phyloP scores from a whole-genome alignment of 2,329 filamentous ascomycete species.

The Alternaria conjuncta region DNA sequence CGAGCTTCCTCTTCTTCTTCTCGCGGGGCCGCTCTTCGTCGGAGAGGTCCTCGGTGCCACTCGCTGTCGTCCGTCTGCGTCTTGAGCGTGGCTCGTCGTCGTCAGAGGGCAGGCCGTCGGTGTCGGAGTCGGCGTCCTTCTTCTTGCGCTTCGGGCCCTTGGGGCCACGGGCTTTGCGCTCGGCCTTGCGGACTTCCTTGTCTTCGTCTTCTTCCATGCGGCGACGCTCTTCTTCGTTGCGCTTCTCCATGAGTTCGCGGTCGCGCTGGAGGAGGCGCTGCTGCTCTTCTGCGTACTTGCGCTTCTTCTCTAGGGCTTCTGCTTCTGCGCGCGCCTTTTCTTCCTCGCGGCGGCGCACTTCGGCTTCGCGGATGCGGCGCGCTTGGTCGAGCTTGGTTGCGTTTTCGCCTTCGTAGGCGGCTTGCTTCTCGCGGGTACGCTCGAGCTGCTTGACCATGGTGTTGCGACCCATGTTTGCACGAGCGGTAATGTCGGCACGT shows the following conservation, averaged over 20 bases:
- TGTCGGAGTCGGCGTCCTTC: constrained; percentile 61
- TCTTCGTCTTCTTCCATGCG: constrained; percentile 71
- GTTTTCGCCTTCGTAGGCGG: constrained; percentile 92
- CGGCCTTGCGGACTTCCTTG: constrained; percentile 75
- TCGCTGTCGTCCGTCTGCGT: constrained; percentile 44
- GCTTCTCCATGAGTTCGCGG: constrained; percentile 72
- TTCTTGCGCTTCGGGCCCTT: constrained; percentile 63
- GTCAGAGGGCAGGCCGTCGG: constrained; percentile 46
- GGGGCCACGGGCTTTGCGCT: constrained; percentile 59
- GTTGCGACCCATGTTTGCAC: constrained; percentile 95
- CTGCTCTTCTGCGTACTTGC: constrained; percentile 85
- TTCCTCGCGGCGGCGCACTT: constrained; percentile 79
- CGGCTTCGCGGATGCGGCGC: constrained; percentile 78
- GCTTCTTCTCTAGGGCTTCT: constrained; percentile 73
- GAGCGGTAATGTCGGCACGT: constrained; percentile 86
- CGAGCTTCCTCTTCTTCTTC: constrained; percentile 69
- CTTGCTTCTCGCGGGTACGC: constrained; percentile 81
- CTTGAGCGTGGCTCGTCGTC: constrained; percentile 49
- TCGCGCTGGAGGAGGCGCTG: constrained; percentile 78
- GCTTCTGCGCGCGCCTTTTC: constrained; percentile 72
- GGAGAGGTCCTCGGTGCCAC: constrained; percentile 51
- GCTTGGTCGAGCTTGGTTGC: constrained; percentile 85
- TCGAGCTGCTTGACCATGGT: constrained; percentile 93
- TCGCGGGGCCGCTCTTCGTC: constrained; percentile 66
- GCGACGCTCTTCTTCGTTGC: constrained; percentile 72